phyloP scores from a whole-genome alignment of 176 grass and related monocot species.

The Triticum dicoccoides region DNA sequence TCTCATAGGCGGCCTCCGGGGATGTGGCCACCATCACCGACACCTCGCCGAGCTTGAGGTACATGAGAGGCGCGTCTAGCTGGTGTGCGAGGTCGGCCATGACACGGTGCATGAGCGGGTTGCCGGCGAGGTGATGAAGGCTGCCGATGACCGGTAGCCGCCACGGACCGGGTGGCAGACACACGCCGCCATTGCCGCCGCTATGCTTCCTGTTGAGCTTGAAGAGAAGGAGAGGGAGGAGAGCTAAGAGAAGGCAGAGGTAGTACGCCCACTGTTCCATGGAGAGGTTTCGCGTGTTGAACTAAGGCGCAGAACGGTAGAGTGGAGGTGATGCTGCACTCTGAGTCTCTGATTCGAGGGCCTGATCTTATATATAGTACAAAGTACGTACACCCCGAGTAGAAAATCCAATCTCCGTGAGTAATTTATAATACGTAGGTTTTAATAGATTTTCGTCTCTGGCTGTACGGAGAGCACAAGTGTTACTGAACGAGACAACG shows the following conservation, averaged over 20 bases:
- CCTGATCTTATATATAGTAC: too few species aligned
- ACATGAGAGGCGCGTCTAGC: background rate
- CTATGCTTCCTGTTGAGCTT: background rate
- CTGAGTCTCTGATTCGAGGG: too few species aligned
- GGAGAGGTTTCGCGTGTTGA: background rate
- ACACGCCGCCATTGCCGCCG: background rate
- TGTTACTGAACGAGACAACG: too few species aligned
- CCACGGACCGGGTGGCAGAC: conserved; percentile 2
- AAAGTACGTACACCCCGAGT: too few species aligned
- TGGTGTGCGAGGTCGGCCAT: background rate
- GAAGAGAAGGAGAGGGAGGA: background rate
- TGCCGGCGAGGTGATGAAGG: background rate
- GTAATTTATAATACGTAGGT: too few species aligned
- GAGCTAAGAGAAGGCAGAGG: background rate
- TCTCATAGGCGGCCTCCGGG: background rate
- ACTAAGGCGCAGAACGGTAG: too few species aligned
- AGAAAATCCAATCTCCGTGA: too few species aligned
- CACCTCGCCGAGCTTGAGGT: background rate
- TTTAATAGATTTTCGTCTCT: too few species aligned
- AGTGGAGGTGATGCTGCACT: too few species aligned
- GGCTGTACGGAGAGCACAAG: too few species aligned
- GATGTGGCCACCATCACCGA: background rate
- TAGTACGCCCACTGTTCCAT: background rate
- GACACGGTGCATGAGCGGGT: background rate
- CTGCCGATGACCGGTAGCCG: background rate